Conservation (phyloP, 2,329 filamentous ascomycete genomes). For the Trichoderma aggressivum region DNA sequence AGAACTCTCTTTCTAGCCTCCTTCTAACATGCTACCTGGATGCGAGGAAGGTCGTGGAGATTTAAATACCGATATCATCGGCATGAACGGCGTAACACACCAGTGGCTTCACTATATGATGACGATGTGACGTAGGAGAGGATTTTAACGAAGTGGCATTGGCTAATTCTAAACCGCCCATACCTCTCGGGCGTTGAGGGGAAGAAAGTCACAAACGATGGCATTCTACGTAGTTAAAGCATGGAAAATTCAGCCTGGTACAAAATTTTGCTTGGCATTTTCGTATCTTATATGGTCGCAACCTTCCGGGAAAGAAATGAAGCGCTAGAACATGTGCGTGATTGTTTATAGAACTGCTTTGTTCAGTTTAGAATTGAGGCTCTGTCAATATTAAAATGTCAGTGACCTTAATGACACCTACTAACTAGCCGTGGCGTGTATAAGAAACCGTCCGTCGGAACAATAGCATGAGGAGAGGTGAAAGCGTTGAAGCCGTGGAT, state of each 20-base stretch:
- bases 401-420: neutral
- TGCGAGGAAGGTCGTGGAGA: neutral
- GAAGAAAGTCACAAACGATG: neutral
- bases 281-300: neutral
- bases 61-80: neutral
- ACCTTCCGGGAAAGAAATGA: neutral
- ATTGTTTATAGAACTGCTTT: neutral
- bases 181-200: neutral
- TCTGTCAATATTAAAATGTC: accelerated
- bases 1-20: neutral
- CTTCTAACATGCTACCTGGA: neutral
- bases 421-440: no score
- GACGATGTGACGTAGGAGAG: neutral
- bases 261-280: neutral
- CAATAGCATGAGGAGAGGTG: no score
- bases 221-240: neutral
- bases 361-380: neutral
- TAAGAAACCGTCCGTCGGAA: no score
- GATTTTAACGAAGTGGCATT: neutral
- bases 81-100: neutral
- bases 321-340: neutral
- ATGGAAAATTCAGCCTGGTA: no score
- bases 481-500: no score
- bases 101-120: neutral
- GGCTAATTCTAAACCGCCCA: neutral